Conservation (phyloP, 768 basidiomycete genomes). For the Boletus sp. region DNA sequence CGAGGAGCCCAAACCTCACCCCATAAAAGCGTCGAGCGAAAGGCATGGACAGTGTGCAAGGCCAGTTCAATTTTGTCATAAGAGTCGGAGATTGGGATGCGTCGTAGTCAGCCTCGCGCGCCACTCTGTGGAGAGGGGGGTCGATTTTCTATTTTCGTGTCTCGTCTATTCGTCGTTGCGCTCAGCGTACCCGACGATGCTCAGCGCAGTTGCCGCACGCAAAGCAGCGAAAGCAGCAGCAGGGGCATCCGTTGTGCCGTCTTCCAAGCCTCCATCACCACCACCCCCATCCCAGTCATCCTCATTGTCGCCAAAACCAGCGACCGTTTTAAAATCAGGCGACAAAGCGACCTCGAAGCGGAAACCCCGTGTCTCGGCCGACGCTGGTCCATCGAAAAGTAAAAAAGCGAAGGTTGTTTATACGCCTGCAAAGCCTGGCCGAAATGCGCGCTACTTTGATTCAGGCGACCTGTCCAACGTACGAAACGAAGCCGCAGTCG, state of each 20-base stretch:
- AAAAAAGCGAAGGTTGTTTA: conserved; percentile 31
- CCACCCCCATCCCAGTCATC: conserved; percentile 1
- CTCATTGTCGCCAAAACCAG: conserved; percentile 11
- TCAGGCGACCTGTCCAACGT: conserved; percentile 31
- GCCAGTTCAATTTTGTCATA: too few relatives aligned
- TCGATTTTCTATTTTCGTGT: conserved; percentile 5
- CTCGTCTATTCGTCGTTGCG: neutral
- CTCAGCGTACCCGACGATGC: conserved; percentile 37
- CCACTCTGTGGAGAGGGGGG: too few relatives aligned
- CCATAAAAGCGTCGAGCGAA: too few relatives aligned
- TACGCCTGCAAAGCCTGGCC: conserved; percentile 18
- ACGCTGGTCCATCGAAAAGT: conserved; percentile 19
- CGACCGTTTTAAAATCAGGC: neutral
- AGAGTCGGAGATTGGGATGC: too few relatives aligned
- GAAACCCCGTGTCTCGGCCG: conserved; percentile 34
- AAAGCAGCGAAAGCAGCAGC: conserved; percentile 50
- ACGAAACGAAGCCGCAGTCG: conserved; percentile 16
- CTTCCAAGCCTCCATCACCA: conserved; percentile 13
- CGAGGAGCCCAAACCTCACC: too few relatives aligned
- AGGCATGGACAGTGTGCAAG: too few relatives aligned
- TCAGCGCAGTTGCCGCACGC: conserved; percentile 71
- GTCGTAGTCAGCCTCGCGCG: too few relatives aligned
- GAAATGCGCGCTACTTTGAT: conserved; percentile 34
- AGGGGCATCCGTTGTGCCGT: conserved; percentile 7
- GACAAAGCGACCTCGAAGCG: conserved; percentile 42